These are phyloP conservation scores for Russula sp. DNA, from an alignment of 768 basidiomycete species.

Conservation along the genomic window DNA sequence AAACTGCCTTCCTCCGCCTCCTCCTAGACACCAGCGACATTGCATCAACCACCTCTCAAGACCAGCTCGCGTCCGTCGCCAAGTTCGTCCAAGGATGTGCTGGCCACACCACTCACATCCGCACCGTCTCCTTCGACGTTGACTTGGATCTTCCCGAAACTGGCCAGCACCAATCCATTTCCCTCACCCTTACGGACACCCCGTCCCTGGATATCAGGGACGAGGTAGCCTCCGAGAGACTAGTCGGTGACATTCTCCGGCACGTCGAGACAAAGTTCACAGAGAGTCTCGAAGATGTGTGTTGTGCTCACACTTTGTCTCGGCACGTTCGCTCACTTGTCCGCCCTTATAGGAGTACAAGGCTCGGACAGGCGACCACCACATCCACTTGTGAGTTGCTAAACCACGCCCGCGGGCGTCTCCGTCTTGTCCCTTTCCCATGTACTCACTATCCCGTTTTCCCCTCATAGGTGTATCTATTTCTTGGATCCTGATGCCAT, in stretches of 20 bases:
- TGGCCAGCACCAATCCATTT: conserved; percentile 48
- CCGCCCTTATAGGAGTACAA: conserved; percentile 59
- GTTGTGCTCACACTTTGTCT: conserved; percentile 37
- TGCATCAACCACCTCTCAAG: conserved; percentile 57
- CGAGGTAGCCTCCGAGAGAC: conserved; percentile 58
- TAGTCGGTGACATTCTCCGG: conserved; percentile 63
- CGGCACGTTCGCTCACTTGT: conserved; percentile 26
- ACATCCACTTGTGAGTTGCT: conserved; percentile 70
- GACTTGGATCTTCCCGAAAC: conserved; percentile 52
- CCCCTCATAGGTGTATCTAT: conserved; percentile 66
- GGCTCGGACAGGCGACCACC: conserved; percentile 66
- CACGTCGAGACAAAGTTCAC: conserved; percentile 71
- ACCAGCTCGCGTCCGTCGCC: conserved; percentile 76
- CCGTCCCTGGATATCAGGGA: conserved; percentile 76
- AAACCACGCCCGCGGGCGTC: conserved; percentile 16
- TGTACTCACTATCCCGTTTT: conserved; percentile 24
- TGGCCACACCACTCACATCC: conserved; percentile 69
- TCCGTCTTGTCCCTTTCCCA: conserved; percentile 15
- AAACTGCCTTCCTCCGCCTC: conserved; percentile 83
- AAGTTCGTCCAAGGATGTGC: conserved; percentile 77
- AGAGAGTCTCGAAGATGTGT: conserved; percentile 75
- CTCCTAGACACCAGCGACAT: conserved; percentile 78
- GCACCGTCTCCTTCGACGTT: conserved; percentile 69
- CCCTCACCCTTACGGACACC: conserved; percentile 75
- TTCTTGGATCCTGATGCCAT: conserved; percentile 84